phyloP scores from a whole-genome alignment of 768 basidiomycete genomes.

The Vararia minispora region DNA sequence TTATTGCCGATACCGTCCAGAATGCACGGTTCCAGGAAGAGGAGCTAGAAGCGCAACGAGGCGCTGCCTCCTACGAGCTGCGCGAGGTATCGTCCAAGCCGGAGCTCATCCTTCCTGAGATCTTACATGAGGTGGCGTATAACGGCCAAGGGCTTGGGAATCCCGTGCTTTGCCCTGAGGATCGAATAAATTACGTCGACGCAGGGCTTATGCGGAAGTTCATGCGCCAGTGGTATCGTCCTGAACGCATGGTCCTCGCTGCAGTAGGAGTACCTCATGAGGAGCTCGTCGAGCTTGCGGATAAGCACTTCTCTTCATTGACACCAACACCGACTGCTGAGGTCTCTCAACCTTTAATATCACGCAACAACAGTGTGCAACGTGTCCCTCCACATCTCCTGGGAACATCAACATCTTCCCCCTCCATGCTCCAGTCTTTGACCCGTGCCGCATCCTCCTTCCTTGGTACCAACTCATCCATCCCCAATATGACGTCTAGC shows the following conservation, averaged over 20 bases:
- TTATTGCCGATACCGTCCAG: constrained; percentile 86
- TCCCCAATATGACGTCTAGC: constrained; percentile 5
- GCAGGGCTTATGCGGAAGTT: constrained; percentile 46
- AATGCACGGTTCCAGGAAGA: constrained; percentile 65
- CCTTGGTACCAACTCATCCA: constrained; percentile 33
- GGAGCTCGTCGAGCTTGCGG: constrained; percentile 74
- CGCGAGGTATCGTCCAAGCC: constrained; percentile 83
- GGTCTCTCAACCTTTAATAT: constrained; percentile 17
- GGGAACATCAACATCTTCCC: constrained; percentile 30
- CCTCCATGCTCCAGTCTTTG: constrained; percentile 51
- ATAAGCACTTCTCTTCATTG: constrained; percentile 72
- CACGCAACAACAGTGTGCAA: constrained; percentile 16
- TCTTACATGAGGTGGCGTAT: constrained; percentile 83
- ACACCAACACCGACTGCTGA: constrained; percentile 24
- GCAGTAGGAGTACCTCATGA: constrained; percentile 89
- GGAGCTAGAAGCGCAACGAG: constrained; percentile 75
- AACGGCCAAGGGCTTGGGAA: constrained; percentile 74
- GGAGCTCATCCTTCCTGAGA: constrained; percentile 86
- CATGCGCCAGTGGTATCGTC: constrained; percentile 77
- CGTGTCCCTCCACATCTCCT: constrained; percentile 49
- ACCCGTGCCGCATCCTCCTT: constrained; percentile 71
- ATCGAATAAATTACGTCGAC: constrained; percentile 62
- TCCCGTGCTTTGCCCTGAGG: constrained; percentile 78
- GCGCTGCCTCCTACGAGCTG: constrained; percentile 84
- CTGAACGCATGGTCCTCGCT: constrained; percentile 92